phyloP scores from a whole-genome alignment of 2,329 filamentous ascomycete genomes.

The Alternaria sp. region DNA sequence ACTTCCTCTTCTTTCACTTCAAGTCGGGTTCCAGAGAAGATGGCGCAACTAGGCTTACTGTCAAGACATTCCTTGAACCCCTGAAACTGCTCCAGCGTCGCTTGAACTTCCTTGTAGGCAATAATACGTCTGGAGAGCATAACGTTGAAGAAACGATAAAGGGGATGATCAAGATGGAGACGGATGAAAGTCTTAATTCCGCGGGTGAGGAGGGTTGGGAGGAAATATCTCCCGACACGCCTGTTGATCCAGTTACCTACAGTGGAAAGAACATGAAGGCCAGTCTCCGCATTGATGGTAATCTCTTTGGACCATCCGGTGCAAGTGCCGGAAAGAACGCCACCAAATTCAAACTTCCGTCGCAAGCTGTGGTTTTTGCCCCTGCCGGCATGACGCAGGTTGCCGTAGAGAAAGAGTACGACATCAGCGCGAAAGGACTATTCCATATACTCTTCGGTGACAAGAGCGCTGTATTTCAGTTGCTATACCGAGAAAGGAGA shows the following conservation, averaged over 20 bases:
- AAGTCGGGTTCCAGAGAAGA: slow-evolving; percentile 69
- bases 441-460: slow-evolving; percentile 98
- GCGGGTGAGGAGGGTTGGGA: slow-evolving; percentile 92
- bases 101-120: slow-evolving; percentile 84
- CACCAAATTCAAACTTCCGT: slow-evolving; percentile 81
- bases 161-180: slow-evolving; percentile 77
- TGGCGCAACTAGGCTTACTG: slow-evolving; percentile 76
- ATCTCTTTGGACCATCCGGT: slow-evolving; percentile 60
- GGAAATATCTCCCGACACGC: slow-evolving; percentile 70
- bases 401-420: slow-evolving; percentile 81
- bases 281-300: slow-evolving; percentile 69
- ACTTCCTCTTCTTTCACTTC: slow-evolving; percentile 88
- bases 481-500: slow-evolving; percentile 77
- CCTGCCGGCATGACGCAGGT: slow-evolving; percentile 81
- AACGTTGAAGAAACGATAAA: slow-evolving; percentile 75
- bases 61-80: slow-evolving; percentile 93
- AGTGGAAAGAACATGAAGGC: slow-evolving; percentile 63
- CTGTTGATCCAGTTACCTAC: slow-evolving; percentile 62
- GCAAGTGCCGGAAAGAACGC: slow-evolving; percentile 57
- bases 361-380: slow-evolving; percentile 81
- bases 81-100: slow-evolving; percentile 81
- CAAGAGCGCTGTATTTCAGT: slow-evolving; percentile 91
- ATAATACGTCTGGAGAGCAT: slow-evolving; percentile 75
- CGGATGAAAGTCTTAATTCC: slow-evolving; percentile 62
- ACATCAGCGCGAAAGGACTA: slow-evolving; percentile 90